Percentiles rank a stretch among this genome's conserved stretches.
Conservation (phyloP, 768 basidiomycete species). For the Suillus luteus region DNA sequence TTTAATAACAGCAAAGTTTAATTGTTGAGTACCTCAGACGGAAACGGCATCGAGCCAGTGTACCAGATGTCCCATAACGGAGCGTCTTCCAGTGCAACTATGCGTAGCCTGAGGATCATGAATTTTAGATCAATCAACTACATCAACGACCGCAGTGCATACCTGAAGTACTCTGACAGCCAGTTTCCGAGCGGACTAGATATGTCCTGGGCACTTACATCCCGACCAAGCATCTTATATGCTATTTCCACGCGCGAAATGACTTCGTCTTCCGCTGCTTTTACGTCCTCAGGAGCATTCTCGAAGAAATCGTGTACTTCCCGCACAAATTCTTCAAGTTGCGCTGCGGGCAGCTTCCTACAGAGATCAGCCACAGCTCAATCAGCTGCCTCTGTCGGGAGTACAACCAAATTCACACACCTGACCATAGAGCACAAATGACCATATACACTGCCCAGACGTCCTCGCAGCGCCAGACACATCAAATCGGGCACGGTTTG, state of each 20-base stretch:
- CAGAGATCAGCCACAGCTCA: conserved; percentile 3
- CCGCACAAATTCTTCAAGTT: conserved; percentile 41
- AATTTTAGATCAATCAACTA: neutral
- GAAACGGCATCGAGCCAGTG: conserved; percentile 63
- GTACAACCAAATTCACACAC: conserved; percentile 35
- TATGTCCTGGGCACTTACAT: conserved; percentile 22
- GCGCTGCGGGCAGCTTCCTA: conserved; percentile 44
- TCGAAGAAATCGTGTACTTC: conserved; percentile 42
- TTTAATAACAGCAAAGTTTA: neutral
- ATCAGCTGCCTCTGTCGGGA: conserved; percentile 20
- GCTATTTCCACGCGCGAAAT: conserved; percentile 28
- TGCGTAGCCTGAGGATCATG: conserved; percentile 37
- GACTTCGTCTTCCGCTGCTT: conserved; percentile 36
- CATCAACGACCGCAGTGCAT: conserved; percentile 19
- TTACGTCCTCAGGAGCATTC: conserved; percentile 33
- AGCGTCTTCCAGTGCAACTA: conserved; percentile 49
- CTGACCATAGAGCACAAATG: conserved; percentile 48
- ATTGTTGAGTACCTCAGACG: conserved; percentile 55
- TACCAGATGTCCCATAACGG: conserved; percentile 76
- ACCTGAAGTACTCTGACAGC: conserved; percentile 56
- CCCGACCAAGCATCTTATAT: conserved; percentile 18
- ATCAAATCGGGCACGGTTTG: conserved; percentile 42
- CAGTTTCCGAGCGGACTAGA: conserved; percentile 44
- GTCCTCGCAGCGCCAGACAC: conserved; percentile 46
- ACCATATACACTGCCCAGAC: conserved; percentile 44